A percentile compares a stretch with the other conserved stretches of the same genome.
These are phyloP conservation scores for Hyparrhenia diplandra DNA, from an alignment of 176 grass and related monocot species.

Conservation along the genomic window DNA sequence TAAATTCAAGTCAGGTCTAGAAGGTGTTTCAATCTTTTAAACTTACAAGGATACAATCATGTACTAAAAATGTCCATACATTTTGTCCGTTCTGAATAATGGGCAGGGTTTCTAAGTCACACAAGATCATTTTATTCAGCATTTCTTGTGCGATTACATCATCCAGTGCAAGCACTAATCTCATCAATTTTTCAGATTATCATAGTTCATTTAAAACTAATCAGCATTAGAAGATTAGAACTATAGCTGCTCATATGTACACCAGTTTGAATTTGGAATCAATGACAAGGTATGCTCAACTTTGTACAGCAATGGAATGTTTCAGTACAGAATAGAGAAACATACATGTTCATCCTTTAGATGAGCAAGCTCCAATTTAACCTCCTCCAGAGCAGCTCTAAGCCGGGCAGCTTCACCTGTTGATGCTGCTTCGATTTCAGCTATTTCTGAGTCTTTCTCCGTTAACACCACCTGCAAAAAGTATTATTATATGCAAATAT, in stretches of 20 bases:
- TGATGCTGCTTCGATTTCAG: constrained; percentile 90
- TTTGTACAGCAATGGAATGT: neutral
- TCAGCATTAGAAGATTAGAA: neutral
- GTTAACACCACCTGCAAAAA: constrained; percentile 51
- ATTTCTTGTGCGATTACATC: neutral
- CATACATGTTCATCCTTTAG: constrained; percentile 76
- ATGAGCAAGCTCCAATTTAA: constrained; percentile 77
- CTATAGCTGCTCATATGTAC: constrained; percentile 2
- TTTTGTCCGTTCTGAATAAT: neutral
- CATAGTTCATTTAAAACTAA: constrained; percentile 1
- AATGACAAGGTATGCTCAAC: neutral
- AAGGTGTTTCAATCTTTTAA: neutral
- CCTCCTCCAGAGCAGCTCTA: constrained; percentile 78
- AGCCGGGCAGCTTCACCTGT: constrained; percentile 88
- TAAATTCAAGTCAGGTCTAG: constrained; percentile 17
- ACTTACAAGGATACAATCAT: neutral
- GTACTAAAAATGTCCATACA: neutral
- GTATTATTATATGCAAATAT: neutral
- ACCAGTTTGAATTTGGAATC: neutral
- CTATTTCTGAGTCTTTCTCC: constrained; percentile 94
- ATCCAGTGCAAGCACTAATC: constrained; percentile 1
- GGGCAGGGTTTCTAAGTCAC: neutral
- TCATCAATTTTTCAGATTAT: constrained; percentile 10
- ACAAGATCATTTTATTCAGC: constrained; percentile 5
- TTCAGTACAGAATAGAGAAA: constrained; percentile 11